phyloP scores from a whole-genome alignment of 108 stramenopile species.

The Asterionellopsis glacialis region DNA sequence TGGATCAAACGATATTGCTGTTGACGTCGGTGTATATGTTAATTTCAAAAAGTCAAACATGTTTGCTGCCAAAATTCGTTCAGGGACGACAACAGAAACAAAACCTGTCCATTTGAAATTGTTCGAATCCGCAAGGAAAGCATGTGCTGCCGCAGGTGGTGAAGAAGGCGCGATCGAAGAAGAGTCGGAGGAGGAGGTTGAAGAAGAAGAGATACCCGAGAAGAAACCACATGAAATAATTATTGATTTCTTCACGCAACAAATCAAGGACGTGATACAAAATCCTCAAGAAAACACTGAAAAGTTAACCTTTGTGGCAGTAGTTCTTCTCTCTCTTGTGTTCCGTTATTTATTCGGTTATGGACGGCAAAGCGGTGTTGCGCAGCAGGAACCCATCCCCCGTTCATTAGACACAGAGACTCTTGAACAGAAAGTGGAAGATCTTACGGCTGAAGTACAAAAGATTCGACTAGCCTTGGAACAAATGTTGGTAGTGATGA shows the following conservation, averaged over 20 bases:
- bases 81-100: constrained; percentile 61
- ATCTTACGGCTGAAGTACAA: constrained; percentile 1
- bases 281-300: background rate
- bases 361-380: background rate
- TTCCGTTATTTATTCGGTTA: background rate
- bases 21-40: constrained; percentile 76
- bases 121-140: constrained; percentile 53
- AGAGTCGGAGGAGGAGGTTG: background rate
- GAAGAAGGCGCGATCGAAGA: constrained; percentile 1
- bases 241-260: too few species aligned
- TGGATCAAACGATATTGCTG: constrained; percentile 15
- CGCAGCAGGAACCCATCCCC: too few species aligned
- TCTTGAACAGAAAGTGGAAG: background rate
- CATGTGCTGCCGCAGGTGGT: constrained; percentile 16
- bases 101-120: constrained; percentile 61
- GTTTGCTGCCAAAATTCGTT: constrained; percentile 71
- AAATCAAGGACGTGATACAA: background rate
- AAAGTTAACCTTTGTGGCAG: background rate
- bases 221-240: background rate
- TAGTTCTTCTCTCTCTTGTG: background rate
- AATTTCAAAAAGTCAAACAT: constrained; percentile 70
- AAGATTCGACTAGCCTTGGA: constrained; percentile 1
- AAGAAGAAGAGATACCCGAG: background rate
- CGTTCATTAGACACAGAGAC: too few species aligned
- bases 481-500: background rate